Percentiles rank a stretch among this genome's conserved stretches.
Conservation (phyloP, 176 grass and related monocot genomes). For the Chloris gayana region DNA sequence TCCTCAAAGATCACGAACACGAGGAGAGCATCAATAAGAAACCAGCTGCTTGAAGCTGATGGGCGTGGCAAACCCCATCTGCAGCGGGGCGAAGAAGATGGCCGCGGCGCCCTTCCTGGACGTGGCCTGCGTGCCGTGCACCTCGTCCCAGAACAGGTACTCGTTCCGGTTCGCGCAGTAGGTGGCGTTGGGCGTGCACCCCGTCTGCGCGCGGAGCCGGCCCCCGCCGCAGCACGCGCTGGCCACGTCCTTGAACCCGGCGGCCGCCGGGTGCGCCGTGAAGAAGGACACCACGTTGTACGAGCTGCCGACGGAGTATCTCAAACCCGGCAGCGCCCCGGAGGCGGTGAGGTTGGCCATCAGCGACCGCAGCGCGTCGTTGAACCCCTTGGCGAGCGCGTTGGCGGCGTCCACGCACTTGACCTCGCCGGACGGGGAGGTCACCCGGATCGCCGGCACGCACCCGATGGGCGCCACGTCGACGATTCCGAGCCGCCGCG, state of each 20-base stretch:
- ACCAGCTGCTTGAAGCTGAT: constrained; percentile 2
- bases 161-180: constrained; percentile 41
- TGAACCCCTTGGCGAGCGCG: constrained; percentile 52
- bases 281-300: constrained; percentile 44
- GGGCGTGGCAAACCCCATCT: not conserved
- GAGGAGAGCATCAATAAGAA: constrained; percentile 18
- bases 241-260: constrained; percentile 45
- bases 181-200: constrained; percentile 58
- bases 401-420: constrained; percentile 44
- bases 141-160: not conserved
- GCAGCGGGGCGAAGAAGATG: not conserved
- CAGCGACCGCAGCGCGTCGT: constrained; percentile 33
- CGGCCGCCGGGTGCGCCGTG: constrained; percentile 32
- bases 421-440: constrained; percentile 25
- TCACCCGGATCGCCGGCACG: constrained; percentile 42
- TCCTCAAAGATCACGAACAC: not conserved
- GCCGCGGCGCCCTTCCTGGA: constrained; percentile 38
- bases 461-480: constrained; percentile 66
- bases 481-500: constrained; percentile 49
- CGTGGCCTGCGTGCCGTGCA: constrained; percentile 52
- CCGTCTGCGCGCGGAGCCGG: constrained; percentile 37
- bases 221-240: constrained; percentile 65
- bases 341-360: constrained; percentile 34
- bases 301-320: constrained; percentile 58
- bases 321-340: constrained; percentile 38